Conservation (phyloP, 2,329 filamentous ascomycete species). For the Cladosporium sp. region DNA sequence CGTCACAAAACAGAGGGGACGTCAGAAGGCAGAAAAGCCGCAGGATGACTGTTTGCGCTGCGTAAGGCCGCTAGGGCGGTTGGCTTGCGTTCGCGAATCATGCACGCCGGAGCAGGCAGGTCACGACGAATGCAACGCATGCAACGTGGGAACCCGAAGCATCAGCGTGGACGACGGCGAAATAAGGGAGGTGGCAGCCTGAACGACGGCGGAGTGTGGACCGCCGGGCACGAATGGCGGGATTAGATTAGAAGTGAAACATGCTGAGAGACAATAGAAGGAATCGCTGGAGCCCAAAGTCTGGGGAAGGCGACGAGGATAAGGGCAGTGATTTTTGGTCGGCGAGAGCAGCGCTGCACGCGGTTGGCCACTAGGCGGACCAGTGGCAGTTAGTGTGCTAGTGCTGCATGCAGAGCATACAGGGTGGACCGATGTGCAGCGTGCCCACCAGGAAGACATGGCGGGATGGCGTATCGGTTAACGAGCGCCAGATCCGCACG, state of each 20-base stretch:
- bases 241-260: conserved; percentile 11
- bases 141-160: conserved; percentile 7
- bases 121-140: background rate
- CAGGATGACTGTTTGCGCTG: conserved; percentile 27
- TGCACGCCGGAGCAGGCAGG: conserved; percentile 15
- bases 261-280: conserved; percentile 12
- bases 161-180: background rate
- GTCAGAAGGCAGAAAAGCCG: conserved; percentile 10
- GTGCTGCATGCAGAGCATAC: conserved; percentile 7
- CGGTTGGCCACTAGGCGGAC: conserved; percentile 7
- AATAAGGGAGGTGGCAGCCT: background rate
- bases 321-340: background rate
- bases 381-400: conserved; percentile 3
- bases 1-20: conserved; percentile 14
- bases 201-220: conserved; percentile 1
- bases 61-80: conserved; percentile 16
- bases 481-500: background rate
- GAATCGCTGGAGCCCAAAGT: conserved; percentile 6
- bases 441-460: conserved; percentile 3
- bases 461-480: background rate
- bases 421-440: background rate
- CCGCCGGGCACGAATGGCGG: background rate
- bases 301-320: conserved; percentile 7
- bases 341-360: background rate
- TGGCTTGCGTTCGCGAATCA: conserved; percentile 18